phyloP scores from a whole-genome alignment of 2,329 filamentous ascomycete species.

The Aplosporella prunicola region DNA sequence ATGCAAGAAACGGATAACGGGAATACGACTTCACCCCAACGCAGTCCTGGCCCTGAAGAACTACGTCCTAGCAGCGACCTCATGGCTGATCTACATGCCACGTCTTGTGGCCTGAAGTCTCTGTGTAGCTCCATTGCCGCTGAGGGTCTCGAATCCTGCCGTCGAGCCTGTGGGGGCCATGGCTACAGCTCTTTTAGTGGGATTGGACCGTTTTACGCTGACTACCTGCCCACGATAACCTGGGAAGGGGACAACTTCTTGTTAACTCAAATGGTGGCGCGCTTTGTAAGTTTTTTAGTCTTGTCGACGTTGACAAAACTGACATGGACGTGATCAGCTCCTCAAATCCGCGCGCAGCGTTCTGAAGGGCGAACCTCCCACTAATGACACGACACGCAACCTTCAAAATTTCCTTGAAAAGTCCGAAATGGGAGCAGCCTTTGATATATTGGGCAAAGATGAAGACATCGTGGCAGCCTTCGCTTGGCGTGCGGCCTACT shows the following conservation, averaged over 20 bases:
- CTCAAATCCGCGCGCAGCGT: slow-evolving; percentile 66
- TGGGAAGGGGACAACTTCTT: slow-evolving; percentile 80
- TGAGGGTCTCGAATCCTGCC: slow-evolving; percentile 65
- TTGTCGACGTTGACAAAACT: not conserved
- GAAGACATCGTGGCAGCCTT: slow-evolving; percentile 64
- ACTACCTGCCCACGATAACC: slow-evolving; percentile 62
- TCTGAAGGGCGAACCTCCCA: slow-evolving; percentile 51
- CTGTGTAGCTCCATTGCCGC: slow-evolving; percentile 62
- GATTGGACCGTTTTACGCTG: slow-evolving; percentile 66
- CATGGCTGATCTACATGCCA: slow-evolving; percentile 65
- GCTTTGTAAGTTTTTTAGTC: no score
- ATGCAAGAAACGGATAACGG: slow-evolving; percentile 41
- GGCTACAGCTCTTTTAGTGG: slow-evolving; percentile 67
- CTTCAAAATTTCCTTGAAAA: slow-evolving; percentile 55
- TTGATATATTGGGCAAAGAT: slow-evolving; percentile 63
- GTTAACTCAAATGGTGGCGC: slow-evolving; percentile 69
- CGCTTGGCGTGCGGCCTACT: slow-evolving; percentile 63
- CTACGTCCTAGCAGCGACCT: slow-evolving; percentile 55
- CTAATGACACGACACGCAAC: slow-evolving; percentile 60
- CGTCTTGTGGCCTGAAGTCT: slow-evolving; percentile 67
- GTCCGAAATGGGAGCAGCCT: slow-evolving; percentile 61
- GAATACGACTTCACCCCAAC: slow-evolving; percentile 34
- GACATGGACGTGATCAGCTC: no score
- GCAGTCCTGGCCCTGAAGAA: slow-evolving; percentile 60
- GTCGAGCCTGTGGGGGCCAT: slow-evolving; percentile 67